Evolutionary conservation across 169 alveolate genomes (phyloP).

Genomic region (Plasmodium ovale): DNA sequence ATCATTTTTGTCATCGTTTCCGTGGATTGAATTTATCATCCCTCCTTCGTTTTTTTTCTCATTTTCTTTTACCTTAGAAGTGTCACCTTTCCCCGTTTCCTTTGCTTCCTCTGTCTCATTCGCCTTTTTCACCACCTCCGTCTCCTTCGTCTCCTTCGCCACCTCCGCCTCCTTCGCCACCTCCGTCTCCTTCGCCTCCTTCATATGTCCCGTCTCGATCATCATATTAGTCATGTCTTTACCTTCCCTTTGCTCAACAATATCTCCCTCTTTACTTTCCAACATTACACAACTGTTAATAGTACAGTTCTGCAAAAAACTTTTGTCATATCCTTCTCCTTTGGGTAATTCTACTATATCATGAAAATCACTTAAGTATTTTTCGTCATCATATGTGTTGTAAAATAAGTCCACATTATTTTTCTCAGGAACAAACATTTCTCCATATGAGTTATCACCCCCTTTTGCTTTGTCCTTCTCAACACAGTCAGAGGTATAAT

Average conservation of each 20-base stretch:
- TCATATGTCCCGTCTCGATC: background rate
- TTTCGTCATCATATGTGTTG: background rate
- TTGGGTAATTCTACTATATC: too few species aligned
- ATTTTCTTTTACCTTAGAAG: background rate
- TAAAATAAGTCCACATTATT: background rate
- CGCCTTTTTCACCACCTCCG: background rate
- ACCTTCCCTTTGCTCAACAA: background rate
- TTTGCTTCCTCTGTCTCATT: background rate
- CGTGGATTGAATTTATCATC: background rate
- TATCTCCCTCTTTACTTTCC: background rate
- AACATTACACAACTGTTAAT: conserved; percentile 19
- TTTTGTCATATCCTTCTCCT: too few species aligned
- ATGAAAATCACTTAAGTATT: too few species aligned
- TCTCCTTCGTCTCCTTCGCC: background rate
- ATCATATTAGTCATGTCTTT: background rate
- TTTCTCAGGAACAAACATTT: background rate
- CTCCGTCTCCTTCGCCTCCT: background rate
- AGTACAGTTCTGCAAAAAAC: conserved; percentile 15
- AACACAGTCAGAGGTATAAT: background rate
- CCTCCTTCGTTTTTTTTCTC: background rate
- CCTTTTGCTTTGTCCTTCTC: background rate
- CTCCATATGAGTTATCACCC: background rate
- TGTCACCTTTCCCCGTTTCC: background rate
- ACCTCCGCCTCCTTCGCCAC: background rate
- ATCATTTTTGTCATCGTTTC: background rate